Evolutionary conservation across 2,329 filamentous ascomycete species (phyloP).

Genomic region (Diaporthe citriasiana): DNA sequence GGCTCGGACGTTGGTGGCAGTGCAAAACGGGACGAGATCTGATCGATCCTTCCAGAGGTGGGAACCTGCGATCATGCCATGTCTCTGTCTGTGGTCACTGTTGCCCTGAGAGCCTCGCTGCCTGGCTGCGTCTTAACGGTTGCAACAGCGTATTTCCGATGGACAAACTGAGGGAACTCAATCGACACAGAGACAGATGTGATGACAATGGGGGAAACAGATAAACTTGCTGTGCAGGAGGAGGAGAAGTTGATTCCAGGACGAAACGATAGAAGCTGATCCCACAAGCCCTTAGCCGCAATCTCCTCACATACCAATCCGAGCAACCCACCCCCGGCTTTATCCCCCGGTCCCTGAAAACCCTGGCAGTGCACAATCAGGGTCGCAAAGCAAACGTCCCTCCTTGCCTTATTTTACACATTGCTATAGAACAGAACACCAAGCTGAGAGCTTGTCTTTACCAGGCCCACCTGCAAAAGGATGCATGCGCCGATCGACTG

Average conservation of each 20-base stretch:
- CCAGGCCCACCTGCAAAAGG: not conserved
- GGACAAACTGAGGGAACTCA: not conserved
- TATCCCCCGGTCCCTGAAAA: not conserved
- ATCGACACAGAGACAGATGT: not conserved
- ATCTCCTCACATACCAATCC: not conserved
- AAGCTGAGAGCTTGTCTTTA: not conserved
- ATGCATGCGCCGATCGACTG: not conserved
- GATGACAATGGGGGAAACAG: not conserved
- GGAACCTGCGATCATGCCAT: not conserved
- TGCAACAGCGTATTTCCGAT: not conserved
- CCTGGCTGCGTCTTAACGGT: not conserved
- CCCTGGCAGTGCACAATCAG: not conserved
- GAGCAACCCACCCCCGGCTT: not conserved
- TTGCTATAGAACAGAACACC: not conserved
- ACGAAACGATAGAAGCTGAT: not conserved
- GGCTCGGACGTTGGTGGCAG: slow-evolving; percentile 18
- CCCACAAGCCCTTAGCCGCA: not conserved
- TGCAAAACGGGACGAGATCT: slow-evolving; percentile 3
- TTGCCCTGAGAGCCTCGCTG: not conserved
- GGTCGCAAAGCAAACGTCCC: not conserved
- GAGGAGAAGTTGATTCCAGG: not conserved
- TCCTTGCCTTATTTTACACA: not conserved
- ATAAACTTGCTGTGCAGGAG: too few relatives aligned
- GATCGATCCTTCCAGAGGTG: slow-evolving; percentile 19
- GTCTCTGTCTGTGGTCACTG: not conserved